phyloP scores from a whole-genome alignment of 2,329 filamentous ascomycete genomes.

The Epichloe brachyelytri region DNA sequence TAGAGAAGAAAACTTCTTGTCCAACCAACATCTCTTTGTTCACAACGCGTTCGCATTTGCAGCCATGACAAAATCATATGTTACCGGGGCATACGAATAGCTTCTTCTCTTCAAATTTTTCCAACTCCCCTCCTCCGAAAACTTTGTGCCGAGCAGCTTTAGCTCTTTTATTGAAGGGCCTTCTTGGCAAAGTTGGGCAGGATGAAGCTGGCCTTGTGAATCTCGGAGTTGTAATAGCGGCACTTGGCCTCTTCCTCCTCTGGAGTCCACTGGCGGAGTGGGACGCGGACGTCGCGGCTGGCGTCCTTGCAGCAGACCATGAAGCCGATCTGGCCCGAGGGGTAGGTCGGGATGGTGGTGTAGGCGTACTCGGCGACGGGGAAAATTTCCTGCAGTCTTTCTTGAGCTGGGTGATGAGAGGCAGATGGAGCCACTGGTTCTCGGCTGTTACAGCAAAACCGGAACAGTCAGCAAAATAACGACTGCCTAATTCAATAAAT shows the following conservation, averaged over 20 bases:
- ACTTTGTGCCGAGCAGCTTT: background rate
- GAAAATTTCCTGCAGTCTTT: slow-evolving; percentile 97
- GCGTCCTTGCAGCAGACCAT: slow-evolving; percentile 98
- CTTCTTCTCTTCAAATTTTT: background rate
- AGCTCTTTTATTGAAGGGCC: slow-evolving; percentile 40
- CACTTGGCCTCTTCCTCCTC: slow-evolving; percentile 90
- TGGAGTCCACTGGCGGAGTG: slow-evolving; percentile 63
- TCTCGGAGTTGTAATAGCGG: slow-evolving; percentile 94
- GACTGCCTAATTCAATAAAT: background rate
- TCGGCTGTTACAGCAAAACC: slow-evolving; percentile 49
- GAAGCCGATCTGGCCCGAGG: slow-evolving; percentile 97
- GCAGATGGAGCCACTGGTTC: slow-evolving; percentile 98
- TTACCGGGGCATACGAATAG: background rate
- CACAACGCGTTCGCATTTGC: background rate
- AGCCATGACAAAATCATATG: background rate
- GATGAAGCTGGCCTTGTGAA: slow-evolving; percentile 89
- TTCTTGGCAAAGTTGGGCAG: slow-evolving; percentile 88
- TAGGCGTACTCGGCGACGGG: slow-evolving; percentile 96
- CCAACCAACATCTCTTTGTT: background rate
- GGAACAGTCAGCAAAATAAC: slow-evolving; percentile 7
- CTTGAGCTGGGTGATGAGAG: slow-evolving; percentile 88
- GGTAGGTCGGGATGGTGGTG: slow-evolving; percentile 98
- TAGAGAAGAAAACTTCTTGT: background rate
- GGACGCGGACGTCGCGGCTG: slow-evolving; percentile 70
- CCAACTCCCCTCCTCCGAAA: background rate